Base-by-base conservation (phyloP, 441 rosid genomes). In the Mallotus japonicus region DNA sequence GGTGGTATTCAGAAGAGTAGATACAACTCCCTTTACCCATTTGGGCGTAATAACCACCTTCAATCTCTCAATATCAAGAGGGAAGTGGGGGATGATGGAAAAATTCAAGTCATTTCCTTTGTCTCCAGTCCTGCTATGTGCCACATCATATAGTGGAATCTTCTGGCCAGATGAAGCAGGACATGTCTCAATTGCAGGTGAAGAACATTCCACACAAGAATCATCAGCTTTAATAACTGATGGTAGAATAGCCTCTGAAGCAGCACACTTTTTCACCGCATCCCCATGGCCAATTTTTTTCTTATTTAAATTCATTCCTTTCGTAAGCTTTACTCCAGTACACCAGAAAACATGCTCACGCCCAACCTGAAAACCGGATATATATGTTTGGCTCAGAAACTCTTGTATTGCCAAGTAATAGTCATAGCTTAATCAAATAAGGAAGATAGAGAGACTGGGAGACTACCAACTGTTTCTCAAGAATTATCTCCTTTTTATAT, bases 81-180 rank as follows among this genome's bases (percentile, higher is more conserved):
- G 83, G 65, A 78, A 83, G 77, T 89, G 86, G 13, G 97, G 99
- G 77, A 94, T 89, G 74, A 94, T 47, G 53, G 99, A 90, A 80
- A 92, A 87, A 79, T 94, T 92, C 83, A 87, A 62, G 85, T 87
- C 93, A 67, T 89, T 89, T 81, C 99, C 97, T 84, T 94, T 92
- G 79, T 92, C 97, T 49, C 99, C 97, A 10, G 87, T 89, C 67
- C 99, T 80, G 74, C 97, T 71, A 70, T 94, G 97, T 42, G 95
- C 95, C 42, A 90, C 83, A 51, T 73, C 62, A 82, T 90, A 89
- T 42, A 94, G 92, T 3, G 84, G 84, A 77, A 92, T 82, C 85
- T 81, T 86, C 77, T 77, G 80, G 62, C 90, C 85, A 17, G 83
- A 64, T 14, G 86, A 87, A 73, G 90, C 95, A 53, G 97, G 85